A percentile compares a stretch with the other conserved stretches of the same genome.
Conservation (phyloP, 1,284 basidiomycete species). For the Porodaedalea pini region DNA sequence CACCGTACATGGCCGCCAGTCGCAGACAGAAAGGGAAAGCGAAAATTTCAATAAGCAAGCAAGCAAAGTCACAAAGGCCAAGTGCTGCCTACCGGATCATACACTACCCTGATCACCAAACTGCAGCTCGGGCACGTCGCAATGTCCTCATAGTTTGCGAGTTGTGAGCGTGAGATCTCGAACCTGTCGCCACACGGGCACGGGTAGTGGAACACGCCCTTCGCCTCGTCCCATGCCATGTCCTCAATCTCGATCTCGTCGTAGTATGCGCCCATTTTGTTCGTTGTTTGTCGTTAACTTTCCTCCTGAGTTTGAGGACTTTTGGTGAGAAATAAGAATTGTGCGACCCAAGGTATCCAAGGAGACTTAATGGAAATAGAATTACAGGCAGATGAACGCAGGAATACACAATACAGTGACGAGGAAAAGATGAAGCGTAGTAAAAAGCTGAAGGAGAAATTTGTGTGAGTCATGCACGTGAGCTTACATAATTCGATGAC, state of each 20-base stretch:
- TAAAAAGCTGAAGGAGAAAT: no score
- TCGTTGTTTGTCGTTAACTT: background rate
- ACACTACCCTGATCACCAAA: conserved; percentile 89
- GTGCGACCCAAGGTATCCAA: no score
- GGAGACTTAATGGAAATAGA: no score
- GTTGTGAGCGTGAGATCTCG: conserved; percentile 88
- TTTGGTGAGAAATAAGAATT: no score
- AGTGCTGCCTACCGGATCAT: conserved; percentile 78
- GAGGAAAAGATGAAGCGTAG: no score
- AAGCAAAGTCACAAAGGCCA: background rate
- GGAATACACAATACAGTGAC: no score
- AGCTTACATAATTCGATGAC: no score
- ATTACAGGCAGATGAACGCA: no score
- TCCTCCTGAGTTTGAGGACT: no score
- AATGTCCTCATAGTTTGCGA: conserved; percentile 89
- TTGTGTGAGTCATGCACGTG: no score
- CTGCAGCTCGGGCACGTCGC: conserved; percentile 98
- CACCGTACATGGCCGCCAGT: background rate
- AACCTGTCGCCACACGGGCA: conserved; percentile 99
- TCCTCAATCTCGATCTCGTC: conserved; percentile 96
- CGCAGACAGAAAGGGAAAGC: background rate
- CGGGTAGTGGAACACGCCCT: conserved; percentile 89
- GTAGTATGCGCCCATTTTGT: conserved; percentile 74
- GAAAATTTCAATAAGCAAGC: background rate
- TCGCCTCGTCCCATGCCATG: conserved; percentile 86